A percentile compares a stretch with the other conserved stretches of the same genome.
Conservation (phyloP, 352 stramenopile species). For the Phytophthora vignae region DNA sequence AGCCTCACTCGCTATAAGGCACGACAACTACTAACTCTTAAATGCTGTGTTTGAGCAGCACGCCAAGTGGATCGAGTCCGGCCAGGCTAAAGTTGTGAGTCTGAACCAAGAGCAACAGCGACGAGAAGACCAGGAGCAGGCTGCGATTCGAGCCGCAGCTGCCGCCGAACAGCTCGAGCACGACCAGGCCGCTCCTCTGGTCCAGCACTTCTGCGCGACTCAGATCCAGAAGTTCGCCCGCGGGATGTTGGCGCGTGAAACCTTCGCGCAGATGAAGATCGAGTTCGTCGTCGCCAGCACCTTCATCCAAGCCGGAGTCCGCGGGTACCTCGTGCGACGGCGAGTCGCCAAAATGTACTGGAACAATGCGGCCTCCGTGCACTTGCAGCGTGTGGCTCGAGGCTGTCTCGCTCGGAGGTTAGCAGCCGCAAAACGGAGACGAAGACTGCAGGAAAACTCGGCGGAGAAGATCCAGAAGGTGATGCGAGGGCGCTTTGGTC, state of each 20-base stretch:
- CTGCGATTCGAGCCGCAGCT: constrained; percentile 4
- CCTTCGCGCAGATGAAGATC: constrained; percentile 67
- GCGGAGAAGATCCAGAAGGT: constrained; percentile 56
- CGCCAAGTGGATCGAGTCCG: constrained; percentile 29
- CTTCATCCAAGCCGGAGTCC: constrained; percentile 77
- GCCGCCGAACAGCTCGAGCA: constrained; percentile 23
- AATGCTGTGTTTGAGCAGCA: constrained; percentile 16
- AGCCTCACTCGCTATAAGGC: not conserved
- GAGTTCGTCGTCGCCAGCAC: constrained; percentile 77
- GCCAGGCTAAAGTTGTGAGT: constrained; percentile 17
- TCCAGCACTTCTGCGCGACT: constrained; percentile 78
- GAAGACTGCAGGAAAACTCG: constrained; percentile 28
- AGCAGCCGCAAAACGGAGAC: constrained; percentile 31
- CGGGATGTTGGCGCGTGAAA: constrained; percentile 69
- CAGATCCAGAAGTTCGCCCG: constrained; percentile 81
- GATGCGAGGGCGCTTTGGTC: constrained; percentile 64
- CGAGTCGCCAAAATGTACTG: constrained; percentile 75
- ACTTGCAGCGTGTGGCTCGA: constrained; percentile 64
- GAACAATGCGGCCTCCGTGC: constrained; percentile 60
- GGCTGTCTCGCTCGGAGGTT: constrained; percentile 61
- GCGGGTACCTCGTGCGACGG: constrained; percentile 72
- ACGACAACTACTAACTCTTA: not conserved
- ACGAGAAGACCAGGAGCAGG: constrained; percentile 38
- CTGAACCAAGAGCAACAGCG: constrained; percentile 41
- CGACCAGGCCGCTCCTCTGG: constrained; percentile 37